Conservation (phyloP, 306 rosid species). For the Cucurbita argyrosperma region DNA sequence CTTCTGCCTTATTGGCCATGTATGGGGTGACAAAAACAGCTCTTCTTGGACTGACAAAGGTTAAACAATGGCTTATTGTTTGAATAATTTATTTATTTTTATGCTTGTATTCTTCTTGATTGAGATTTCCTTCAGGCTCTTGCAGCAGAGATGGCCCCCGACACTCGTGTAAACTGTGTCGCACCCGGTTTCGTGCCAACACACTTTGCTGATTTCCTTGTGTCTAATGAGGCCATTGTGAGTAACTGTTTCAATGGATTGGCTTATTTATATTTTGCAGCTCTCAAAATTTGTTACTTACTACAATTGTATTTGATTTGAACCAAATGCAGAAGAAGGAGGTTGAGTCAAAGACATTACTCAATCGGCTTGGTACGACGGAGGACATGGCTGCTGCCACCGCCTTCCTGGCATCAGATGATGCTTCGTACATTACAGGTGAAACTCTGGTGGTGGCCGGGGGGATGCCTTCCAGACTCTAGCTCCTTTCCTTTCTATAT, state of each 20-base stretch:
- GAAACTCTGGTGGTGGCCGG: slow-evolving; percentile 93
- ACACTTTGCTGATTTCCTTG: slow-evolving; percentile 53
- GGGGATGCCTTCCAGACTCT: slow-evolving; percentile 78
- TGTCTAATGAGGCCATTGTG: slow-evolving; percentile 30
- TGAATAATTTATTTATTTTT: neutral
- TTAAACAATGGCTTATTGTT: slow-evolving; percentile 1
- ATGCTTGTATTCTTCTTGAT: slow-evolving; percentile 9
- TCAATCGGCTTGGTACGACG: slow-evolving; percentile 76
- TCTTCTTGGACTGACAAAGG: slow-evolving; percentile 88
- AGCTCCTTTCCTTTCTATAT: slow-evolving; percentile 9
- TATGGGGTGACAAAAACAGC: slow-evolving; percentile 98
- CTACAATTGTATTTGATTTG: slow-evolving; percentile 1
- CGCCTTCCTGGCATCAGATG: slow-evolving; percentile 84
- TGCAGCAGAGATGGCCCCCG: slow-evolving; percentile 73
- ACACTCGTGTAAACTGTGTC: slow-evolving; percentile 77
- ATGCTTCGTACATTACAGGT: slow-evolving; percentile 86
- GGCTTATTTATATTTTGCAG: neutral
- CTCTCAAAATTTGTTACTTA: neutral
- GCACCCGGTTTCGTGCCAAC: slow-evolving; percentile 98
- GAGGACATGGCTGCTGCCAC: slow-evolving; percentile 84
- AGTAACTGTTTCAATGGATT: slow-evolving; percentile 9
- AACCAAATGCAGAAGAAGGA: slow-evolving; percentile 35
- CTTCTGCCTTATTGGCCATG: slow-evolving; percentile 77
- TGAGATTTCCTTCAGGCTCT: slow-evolving; percentile 44
- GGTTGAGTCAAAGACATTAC: slow-evolving; percentile 46